Evolutionary conservation across 345 rosid genomes (phyloP), one percentile per base, ranked within the genome.

Genomic region (Linum lewisii): DNA sequence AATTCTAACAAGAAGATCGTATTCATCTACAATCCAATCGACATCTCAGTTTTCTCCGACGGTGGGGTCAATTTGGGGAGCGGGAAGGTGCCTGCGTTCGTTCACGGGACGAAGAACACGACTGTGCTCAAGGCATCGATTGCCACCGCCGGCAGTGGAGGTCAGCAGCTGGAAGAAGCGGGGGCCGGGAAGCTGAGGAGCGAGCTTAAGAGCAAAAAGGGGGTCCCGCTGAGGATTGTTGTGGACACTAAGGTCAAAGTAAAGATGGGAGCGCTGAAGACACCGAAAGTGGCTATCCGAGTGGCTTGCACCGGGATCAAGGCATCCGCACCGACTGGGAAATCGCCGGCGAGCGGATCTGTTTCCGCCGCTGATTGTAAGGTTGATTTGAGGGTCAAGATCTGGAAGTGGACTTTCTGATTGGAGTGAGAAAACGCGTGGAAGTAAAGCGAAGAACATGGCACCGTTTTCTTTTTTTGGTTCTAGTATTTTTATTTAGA

Each of bases 1-100:
- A 93, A 93, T 82, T 88, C 95, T 0, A 93, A 93, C 82, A 85
- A 80, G 50, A 85, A 89, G 62, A 61, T 89, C 19, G 78, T 81
- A 8, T 93, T 68, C 76, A 45, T 50, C 68, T 93, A 93, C 70
- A 75, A 75, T 51, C 78, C 64, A 18, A 59, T 71, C n/a, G 42
- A 79, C 89, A 52, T 58, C 84, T 0, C 61, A 85, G 25, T 2
- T 9, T 34, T 42, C 64, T 59, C 70, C 0, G 56, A 29, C 15
- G 88, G 74, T 24, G 84, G 51, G 5, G 69, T 88, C 25, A 23
- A 50, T 20, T 50, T 89, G 36, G 99, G 95, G 1, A 66, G 66
- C 8, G 97, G 89, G 1, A 21, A 63, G 21, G 34, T 84, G 20
- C 68, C 86, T 4, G 45, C 82, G 57, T 88, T 89, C 51, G 77